Evolutionary conservation across 139 green algal species (phyloP).

Genomic region (Raphidocelis subcapitata): DNA sequence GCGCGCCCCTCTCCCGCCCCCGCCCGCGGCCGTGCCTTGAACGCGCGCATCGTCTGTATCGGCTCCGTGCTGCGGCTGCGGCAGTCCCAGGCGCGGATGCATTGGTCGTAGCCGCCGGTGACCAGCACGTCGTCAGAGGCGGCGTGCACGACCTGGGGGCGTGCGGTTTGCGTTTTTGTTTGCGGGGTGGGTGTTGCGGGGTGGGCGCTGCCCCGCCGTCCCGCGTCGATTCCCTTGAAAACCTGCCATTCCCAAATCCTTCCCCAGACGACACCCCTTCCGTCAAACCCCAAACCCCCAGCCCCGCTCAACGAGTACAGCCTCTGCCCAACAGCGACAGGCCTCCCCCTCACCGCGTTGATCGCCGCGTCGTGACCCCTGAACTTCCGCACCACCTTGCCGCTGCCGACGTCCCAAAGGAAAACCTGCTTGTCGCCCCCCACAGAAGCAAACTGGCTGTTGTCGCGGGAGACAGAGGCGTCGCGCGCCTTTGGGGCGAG

Average conservation of each 20-base stretch:
- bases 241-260: too few species aligned
- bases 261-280: too few species aligned
- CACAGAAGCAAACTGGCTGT: constrained; percentile 88
- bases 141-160: constrained; percentile 61
- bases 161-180: too few species aligned
- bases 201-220: too few species aligned
- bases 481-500: constrained; percentile 65
- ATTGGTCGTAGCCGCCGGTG: constrained; percentile 87
- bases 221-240: too few species aligned
- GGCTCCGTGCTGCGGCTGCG: constrained; percentile 71
- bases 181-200: too few species aligned
- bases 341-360: constrained; percentile 83
- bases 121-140: constrained; percentile 73
- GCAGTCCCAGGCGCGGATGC: constrained; percentile 90
- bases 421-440: constrained; percentile 90
- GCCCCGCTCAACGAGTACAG: too few species aligned
- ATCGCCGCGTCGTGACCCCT: constrained; percentile 82
- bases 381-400: constrained; percentile 82
- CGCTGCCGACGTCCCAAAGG: constrained; percentile 91
- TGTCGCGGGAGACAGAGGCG: constrained; percentile 71
- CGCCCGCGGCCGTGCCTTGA: constrained; percentile 44
- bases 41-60: constrained; percentile 82
- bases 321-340: too few species aligned
- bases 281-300: too few species aligned
- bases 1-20: not conserved